Conservation (phyloP, 768 basidiomycete species). For the Lactifluus piperatus region DNA sequence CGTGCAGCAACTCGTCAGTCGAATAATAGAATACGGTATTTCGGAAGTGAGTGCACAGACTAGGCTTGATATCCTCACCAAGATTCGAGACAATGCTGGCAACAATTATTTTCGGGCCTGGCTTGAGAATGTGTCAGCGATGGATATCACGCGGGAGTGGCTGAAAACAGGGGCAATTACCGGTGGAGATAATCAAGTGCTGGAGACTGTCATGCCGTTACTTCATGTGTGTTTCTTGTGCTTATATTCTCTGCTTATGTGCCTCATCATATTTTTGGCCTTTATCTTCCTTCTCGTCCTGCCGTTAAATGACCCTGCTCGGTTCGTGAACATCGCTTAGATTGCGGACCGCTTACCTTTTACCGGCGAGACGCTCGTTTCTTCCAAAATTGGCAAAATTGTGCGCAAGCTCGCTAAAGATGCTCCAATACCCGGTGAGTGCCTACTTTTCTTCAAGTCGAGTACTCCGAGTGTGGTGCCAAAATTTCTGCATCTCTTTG, state of each 20-base stretch:
- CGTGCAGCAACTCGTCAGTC: constrained; percentile 50
- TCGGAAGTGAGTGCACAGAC: constrained; percentile 54
- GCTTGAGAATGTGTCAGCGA: constrained; percentile 65
- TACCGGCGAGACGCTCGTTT: constrained; percentile 55
- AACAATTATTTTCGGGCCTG: constrained; percentile 85
- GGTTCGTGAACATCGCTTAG: constrained; percentile 29
- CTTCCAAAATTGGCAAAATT: constrained; percentile 73
- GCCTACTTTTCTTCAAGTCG: neutral
- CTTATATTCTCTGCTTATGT: neutral
- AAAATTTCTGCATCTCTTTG: neutral
- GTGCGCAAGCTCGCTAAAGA: constrained; percentile 71
- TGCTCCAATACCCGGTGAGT: constrained; percentile 74
- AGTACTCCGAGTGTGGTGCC: neutral
- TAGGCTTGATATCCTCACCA: constrained; percentile 68
- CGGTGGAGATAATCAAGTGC: constrained; percentile 44
- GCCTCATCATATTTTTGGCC: constrained; percentile 17
- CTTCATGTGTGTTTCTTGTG: constrained; percentile 57
- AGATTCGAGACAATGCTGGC: constrained; percentile 74
- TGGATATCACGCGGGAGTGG: constrained; percentile 79
- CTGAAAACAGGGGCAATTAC: constrained; percentile 58
- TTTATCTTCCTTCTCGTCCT: constrained; percentile 18
- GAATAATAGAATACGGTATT: constrained; percentile 51
- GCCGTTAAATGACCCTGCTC: neutral
- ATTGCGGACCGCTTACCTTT: constrained; percentile 80
- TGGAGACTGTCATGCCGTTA: constrained; percentile 79